These are phyloP conservation scores for Scenedesmus sp. DNA, from an alignment of 163 green algal genomes.

Conservation along the genomic window DNA sequence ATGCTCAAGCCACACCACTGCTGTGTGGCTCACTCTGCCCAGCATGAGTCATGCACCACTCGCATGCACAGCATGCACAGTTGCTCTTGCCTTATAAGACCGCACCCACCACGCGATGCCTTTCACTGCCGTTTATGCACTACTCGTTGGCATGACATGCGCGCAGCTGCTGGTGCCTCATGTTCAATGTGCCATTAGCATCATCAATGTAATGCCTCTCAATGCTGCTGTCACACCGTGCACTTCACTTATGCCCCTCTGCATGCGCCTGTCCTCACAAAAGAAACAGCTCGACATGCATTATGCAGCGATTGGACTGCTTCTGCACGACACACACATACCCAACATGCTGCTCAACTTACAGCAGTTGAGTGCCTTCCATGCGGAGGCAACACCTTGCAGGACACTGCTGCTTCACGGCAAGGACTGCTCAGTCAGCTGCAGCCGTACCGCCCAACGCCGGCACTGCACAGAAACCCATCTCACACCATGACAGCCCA, in stretches of 20 bases:
- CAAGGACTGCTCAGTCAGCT: not conserved
- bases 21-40: too few relatives aligned
- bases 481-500: not conserved
- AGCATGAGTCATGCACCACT: not conserved
- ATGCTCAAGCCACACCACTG: not conserved
- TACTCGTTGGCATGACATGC: too few relatives aligned
- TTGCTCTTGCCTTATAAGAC: not conserved
- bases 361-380: too few relatives aligned
- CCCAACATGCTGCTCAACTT: not conserved
- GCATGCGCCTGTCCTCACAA: not conserved
- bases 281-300: not conserved
- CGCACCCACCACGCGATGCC: too few relatives aligned
- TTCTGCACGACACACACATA: not conserved
- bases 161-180: too few relatives aligned
- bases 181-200: too few relatives aligned
- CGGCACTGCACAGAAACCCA: not conserved
- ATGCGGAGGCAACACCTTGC: not conserved
- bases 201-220: not conserved
- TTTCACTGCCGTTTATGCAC: too few relatives aligned
- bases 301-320: not conserved
- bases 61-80: not conserved
- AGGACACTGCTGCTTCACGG: not conserved
- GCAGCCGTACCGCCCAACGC: too few relatives aligned
- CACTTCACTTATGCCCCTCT: not conserved
- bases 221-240: not conserved